Conservation (phyloP, 2,329 filamentous ascomycete genomes). For the Phoma sp. region DNA sequence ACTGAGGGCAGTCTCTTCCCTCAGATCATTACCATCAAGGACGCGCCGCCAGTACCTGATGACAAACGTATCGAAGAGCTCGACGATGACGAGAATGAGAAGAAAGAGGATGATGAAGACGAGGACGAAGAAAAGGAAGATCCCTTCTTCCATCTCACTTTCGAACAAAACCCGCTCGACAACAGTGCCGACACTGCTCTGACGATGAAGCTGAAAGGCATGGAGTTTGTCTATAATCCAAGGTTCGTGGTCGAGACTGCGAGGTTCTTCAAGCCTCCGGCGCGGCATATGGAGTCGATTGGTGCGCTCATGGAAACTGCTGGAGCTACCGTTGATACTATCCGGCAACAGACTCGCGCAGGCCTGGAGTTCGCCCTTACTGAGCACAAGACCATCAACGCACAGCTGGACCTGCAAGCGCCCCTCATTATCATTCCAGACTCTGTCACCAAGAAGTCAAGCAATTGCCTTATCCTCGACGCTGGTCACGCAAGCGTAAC, state of each 20-base stretch:
- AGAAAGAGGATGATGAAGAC: constrained; percentile 52
- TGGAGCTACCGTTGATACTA: constrained; percentile 91
- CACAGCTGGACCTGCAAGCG: constrained; percentile 91
- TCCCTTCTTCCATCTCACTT: constrained; percentile 88
- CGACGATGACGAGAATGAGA: constrained; percentile 55
- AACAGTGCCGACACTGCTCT: constrained; percentile 89
- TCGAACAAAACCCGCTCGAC: constrained; percentile 95
- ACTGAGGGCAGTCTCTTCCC: constrained; percentile 89
- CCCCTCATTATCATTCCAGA: constrained; percentile 96
- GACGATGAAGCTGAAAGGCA: constrained; percentile 88
- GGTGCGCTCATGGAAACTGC: constrained; percentile 93
- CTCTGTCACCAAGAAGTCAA: constrained; percentile 80
- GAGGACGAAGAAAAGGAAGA: constrained; percentile 63
- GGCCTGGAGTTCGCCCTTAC: constrained; percentile 95
- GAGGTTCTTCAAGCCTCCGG: constrained; percentile 95
- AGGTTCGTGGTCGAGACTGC: constrained; percentile 88
- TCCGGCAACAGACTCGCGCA: constrained; percentile 93
- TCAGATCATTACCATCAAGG: constrained; percentile 95
- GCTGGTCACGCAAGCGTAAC: constrained; percentile 94
- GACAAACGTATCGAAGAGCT: constrained; percentile 57
- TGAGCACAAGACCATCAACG: constrained; percentile 98
- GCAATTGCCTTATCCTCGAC: constrained; percentile 91
- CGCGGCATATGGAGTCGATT: constrained; percentile 98
- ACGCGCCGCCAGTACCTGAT: constrained; percentile 68
- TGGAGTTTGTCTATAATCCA: constrained; percentile 98